Evolutionary conservation across 228 moss, liverwort and hornwort genomes (phyloP).

Genomic region (Sphagnum magellanicum): DNA sequence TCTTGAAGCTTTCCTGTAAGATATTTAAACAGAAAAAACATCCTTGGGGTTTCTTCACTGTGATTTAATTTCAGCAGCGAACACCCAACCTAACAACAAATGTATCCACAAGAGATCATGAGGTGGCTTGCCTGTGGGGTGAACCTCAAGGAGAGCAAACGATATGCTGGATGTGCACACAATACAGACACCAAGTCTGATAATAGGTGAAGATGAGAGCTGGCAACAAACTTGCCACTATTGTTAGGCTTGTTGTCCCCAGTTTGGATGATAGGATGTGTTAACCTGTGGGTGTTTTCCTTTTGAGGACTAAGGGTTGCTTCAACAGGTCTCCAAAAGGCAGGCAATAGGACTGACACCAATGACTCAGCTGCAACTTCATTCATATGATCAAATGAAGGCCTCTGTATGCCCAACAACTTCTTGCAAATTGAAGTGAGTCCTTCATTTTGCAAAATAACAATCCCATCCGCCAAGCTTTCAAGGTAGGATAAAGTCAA

Average conservation of each 20-base stretch:
- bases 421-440: constrained; percentile 65
- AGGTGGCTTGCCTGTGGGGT: constrained; percentile 61
- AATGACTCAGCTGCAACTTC: constrained; percentile 69
- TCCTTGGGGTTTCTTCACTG: too few species aligned
- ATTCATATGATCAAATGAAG: constrained; percentile 86
- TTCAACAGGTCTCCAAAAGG: constrained; percentile 47
- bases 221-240: constrained; percentile 15
- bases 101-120: neutral
- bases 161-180: constrained; percentile 79
- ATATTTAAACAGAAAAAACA: neutral
- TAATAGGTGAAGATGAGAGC: constrained; percentile 48
- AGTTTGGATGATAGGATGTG: neutral
- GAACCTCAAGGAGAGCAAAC: constrained; percentile 67
- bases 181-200: constrained; percentile 57
- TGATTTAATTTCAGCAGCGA: too few species aligned
- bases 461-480: constrained; percentile 64
- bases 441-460: constrained; percentile 83
- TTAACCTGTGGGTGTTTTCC: constrained; percentile 9
- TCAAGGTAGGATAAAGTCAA: constrained; percentile 85
- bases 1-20: neutral
- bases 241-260: neutral
- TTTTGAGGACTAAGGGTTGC: constrained; percentile 7
- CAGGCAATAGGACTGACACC: constrained; percentile 63
- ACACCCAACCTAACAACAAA: neutral
- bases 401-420: constrained; percentile 52